Percentiles rank a stretch among this genome's conserved stretches.
Conservation (phyloP, 106 monocot genomes). For the Narthecium ossifragum region DNA sequence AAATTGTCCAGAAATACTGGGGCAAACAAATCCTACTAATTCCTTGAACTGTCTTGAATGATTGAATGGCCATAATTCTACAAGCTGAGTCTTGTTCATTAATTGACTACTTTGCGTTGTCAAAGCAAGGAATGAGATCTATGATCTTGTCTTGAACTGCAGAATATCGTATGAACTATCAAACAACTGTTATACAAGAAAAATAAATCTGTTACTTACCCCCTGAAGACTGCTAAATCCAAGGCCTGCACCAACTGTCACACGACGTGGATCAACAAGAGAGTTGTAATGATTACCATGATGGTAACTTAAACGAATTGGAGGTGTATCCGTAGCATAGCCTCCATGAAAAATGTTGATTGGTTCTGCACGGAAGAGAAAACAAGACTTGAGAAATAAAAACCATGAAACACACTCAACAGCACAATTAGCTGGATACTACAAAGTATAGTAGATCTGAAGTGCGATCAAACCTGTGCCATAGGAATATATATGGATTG, state of each 20-base stretch:
- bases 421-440: no score
- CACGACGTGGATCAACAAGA: constrained; percentile 74
- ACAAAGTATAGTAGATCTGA: no score
- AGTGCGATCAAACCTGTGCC: constrained; percentile 50
- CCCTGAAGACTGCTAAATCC: constrained; percentile 87
- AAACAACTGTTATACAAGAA: background rate
- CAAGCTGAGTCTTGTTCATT: no score
- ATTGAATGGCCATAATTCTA: no score
- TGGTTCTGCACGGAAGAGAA: constrained; percentile 60
- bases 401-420: background rate
- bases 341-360: constrained; percentile 98
- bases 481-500: constrained; percentile 97
- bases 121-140: no score
- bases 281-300: constrained; percentile 99
- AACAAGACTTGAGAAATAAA: background rate
- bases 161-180: no score
- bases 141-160: no score
- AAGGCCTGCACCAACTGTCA: constrained; percentile 87
- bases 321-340: constrained; percentile 89
- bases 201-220: constrained; percentile 25
- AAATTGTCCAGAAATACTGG: no score
- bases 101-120: no score
- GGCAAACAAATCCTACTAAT: no score
- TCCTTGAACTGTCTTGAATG: no score
- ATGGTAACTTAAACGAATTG: constrained; percentile 89